phyloP scores from a whole-genome alignment of 2,329 filamentous ascomycete species.

The Alternaria burnsii region DNA sequence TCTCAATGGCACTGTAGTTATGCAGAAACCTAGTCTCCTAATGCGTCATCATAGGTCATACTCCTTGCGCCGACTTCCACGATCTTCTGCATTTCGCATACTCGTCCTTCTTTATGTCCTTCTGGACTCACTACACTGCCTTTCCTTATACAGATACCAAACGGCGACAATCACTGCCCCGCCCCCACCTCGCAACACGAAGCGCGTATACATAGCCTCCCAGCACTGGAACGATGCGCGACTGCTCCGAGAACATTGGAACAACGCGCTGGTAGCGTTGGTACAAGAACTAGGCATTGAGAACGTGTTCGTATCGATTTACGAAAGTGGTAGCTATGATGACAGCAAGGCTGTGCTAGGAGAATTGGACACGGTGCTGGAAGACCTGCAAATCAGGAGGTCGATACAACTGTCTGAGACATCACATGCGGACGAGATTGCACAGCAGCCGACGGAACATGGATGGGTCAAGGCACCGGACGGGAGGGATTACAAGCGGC shows the following conservation, averaged over 20 bases:
- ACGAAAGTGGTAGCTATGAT: constrained; percentile 75
- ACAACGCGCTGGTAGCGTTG: constrained; percentile 65
- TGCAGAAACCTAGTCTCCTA: constrained; percentile 11
- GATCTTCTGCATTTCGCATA: constrained; percentile 27
- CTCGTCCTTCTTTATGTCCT: constrained; percentile 30
- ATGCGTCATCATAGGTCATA: constrained; percentile 27
- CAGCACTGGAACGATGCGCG: constrained; percentile 73
- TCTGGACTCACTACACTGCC: constrained; percentile 32
- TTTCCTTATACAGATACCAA: constrained; percentile 29
- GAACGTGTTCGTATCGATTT: constrained; percentile 73
- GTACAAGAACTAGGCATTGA: constrained; percentile 65
- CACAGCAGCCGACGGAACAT: constrained; percentile 23
- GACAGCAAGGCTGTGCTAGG: constrained; percentile 69
- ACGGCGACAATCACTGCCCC: constrained; percentile 15
- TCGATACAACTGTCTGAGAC: constrained; percentile 66
- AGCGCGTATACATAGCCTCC: constrained; percentile 70
- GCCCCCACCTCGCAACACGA: constrained; percentile 29
- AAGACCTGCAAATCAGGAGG: constrained; percentile 60
- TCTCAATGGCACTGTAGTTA: neutral
- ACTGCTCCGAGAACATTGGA: constrained; percentile 70
- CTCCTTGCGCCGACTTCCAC: constrained; percentile 30
- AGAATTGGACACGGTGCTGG: constrained; percentile 65
- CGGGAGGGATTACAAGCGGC: constrained; percentile 61
- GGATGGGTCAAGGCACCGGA: constrained; percentile 71
- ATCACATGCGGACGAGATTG: constrained; percentile 56